These are phyloP conservation scores for Saraca asoca DNA, from an alignment of 331 rosid species.

Conservation along the genomic window DNA sequence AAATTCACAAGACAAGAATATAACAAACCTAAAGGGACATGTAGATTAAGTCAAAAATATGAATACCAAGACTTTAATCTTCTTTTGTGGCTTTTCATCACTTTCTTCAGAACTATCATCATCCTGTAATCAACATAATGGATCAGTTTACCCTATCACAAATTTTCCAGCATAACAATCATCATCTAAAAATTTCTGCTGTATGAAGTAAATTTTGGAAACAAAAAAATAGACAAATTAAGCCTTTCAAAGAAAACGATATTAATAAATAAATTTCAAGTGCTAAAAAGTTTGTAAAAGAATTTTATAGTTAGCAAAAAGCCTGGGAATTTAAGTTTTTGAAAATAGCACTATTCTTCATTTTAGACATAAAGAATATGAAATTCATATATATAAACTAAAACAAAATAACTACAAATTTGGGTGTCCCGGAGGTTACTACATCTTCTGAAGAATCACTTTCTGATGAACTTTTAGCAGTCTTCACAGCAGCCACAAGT, in stretches of 20 bases:
- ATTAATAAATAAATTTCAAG: too few species aligned
- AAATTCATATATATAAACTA: not conserved
- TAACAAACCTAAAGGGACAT: not conserved
- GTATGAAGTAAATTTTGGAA: too few species aligned
- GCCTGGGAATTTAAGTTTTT: too few species aligned
- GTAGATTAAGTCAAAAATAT: not conserved
- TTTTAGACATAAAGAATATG: not conserved
- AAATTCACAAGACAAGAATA: too few species aligned
- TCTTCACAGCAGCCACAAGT: slow-evolving; percentile 15
- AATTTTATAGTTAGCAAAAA: too few species aligned
- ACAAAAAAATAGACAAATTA: too few species aligned
- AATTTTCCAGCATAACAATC: too few species aligned
- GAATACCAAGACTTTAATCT: slow-evolving; percentile 39
- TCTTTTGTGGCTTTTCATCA: slow-evolving; percentile 47
- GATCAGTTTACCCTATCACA: not conserved
- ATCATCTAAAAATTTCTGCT: not conserved
- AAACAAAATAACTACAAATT: not conserved
- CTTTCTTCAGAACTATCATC: slow-evolving; percentile 48
- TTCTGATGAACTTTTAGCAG: slow-evolving; percentile 27
- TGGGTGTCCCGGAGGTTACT: too few species aligned
- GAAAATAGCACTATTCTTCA: not conserved
- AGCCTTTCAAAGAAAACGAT: too few species aligned
- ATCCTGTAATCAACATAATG: slow-evolving; percentile 30
- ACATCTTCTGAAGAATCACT: slow-evolving; percentile 29
- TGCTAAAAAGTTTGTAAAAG: too few species aligned